phyloP scores from a whole-genome alignment of 345 rosid species.

The Kandelia obovata region DNA sequence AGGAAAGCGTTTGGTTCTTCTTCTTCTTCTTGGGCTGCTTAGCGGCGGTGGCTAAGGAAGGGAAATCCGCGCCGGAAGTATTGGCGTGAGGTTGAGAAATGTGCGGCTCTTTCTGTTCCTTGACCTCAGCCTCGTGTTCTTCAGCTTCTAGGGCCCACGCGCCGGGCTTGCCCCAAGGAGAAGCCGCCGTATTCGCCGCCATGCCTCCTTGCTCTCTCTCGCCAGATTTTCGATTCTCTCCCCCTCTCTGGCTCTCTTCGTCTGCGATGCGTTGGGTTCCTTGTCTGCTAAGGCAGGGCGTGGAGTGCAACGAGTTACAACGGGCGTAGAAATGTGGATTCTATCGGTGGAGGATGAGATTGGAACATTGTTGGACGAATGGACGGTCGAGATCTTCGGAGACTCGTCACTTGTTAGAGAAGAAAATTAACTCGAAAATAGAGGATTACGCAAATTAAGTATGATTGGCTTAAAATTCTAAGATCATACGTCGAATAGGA shows the following conservation, averaged over 20 bases:
- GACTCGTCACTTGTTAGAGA: no score
- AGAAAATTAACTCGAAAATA: no score
- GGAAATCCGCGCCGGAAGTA: constrained; percentile 47
- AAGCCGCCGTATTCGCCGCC: constrained; percentile 72
- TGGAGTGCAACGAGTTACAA: background rate
- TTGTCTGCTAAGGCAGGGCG: background rate
- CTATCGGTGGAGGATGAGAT: constrained; percentile 28
- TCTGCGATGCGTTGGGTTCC: background rate
- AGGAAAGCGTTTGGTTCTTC: constrained; percentile 50
- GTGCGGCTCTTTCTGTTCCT: constrained; percentile 30
- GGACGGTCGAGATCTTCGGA: background rate
- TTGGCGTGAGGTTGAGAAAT: background rate
- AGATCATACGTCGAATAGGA: no score
- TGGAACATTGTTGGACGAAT: background rate
- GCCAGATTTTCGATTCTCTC: no score
- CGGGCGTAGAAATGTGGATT: background rate
- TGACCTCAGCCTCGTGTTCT: constrained; percentile 70
- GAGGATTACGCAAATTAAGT: no score
- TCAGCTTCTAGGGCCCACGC: constrained; percentile 95
- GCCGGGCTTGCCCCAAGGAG: constrained; percentile 94
- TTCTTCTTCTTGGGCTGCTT: constrained; percentile 77
- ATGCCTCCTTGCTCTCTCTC: constrained; percentile 22
- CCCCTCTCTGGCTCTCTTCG: no score
- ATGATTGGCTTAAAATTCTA: no score
- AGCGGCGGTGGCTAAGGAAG: constrained; percentile 56